Evolutionary conservation across 2,329 filamentous ascomycete genomes (phyloP).

Genomic region (Colletotrichum sojae): DNA sequence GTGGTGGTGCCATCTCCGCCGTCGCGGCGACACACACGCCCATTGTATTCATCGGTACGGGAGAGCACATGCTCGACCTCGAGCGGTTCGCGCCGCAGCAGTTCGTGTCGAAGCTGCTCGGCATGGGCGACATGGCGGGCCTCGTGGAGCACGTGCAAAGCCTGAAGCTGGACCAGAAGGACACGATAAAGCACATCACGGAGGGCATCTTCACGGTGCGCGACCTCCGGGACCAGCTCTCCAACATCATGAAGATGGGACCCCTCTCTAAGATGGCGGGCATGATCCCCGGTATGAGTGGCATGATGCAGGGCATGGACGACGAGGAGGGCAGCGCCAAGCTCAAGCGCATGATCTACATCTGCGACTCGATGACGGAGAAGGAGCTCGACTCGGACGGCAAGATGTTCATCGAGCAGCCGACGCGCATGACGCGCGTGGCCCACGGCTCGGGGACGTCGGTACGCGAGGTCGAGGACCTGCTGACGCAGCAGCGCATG

Average conservation of each 20-base stretch:
- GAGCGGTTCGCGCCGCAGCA: slow-evolving; percentile 93
- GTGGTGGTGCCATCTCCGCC: slow-evolving; percentile 96
- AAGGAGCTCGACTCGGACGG: slow-evolving; percentile 97
- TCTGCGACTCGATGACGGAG: slow-evolving; percentile 97
- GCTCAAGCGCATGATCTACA: slow-evolving; percentile 98
- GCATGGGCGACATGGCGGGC: slow-evolving; percentile 97
- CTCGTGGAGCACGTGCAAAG: slow-evolving; percentile 97
- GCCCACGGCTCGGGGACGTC: slow-evolving; percentile 91
- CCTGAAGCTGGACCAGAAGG: slow-evolving; percentile 95
- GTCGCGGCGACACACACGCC: slow-evolving; percentile 97
- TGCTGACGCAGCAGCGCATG: slow-evolving; percentile 98
- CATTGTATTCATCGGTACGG: slow-evolving; percentile 97
- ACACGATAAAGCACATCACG: slow-evolving; percentile 98
- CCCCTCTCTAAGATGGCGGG: slow-evolving; percentile 97
- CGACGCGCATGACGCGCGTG: slow-evolving; percentile 91
- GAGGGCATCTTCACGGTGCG: slow-evolving; percentile 97
- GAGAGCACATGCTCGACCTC: slow-evolving; percentile 96
- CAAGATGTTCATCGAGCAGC: slow-evolving; percentile 93
- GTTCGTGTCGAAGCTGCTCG: slow-evolving; percentile 93
- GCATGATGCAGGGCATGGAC: slow-evolving; percentile 95
- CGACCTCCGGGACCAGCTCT: slow-evolving; percentile 93
- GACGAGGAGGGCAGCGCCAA: slow-evolving; percentile 96
- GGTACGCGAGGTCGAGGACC: slow-evolving; percentile 93
- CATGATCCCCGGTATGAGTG: slow-evolving; percentile 96
- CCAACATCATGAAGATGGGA: slow-evolving; percentile 99